phyloP scores from a whole-genome alignment of 208 protist species.

The Trypanosoma congolense region DNA sequence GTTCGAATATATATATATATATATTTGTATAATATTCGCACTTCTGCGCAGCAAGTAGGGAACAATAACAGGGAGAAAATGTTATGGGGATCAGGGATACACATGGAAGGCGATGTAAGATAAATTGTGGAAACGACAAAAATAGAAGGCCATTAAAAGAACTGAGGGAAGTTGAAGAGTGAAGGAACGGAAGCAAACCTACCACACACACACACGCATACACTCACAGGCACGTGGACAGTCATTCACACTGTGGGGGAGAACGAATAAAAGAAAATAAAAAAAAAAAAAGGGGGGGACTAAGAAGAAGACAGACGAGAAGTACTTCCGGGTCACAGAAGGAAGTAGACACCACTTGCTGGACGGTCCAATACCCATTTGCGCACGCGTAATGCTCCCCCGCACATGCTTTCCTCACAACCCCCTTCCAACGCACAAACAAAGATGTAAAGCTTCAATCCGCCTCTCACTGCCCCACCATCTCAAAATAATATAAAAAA shows the following conservation, averaged over 20 bases:
- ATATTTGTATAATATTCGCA: too few relatives aligned
- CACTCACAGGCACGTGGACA: background rate
- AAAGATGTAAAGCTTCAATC: too few relatives aligned
- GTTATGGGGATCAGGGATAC: too few relatives aligned
- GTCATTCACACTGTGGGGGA: background rate
- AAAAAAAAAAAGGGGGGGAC: background rate
- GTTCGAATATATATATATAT: too few relatives aligned
- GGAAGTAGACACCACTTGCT: background rate
- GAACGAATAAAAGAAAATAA: background rate
- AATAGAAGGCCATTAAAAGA: too few relatives aligned
- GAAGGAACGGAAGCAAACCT: background rate
- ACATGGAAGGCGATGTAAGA: too few relatives aligned
- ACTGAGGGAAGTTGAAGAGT: background rate
- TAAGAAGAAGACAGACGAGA: conserved; percentile 4
- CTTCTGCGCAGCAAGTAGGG: too few relatives aligned
- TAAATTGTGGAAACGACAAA: too few relatives aligned
- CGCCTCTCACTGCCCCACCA: background rate
- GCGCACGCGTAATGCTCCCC: background rate
- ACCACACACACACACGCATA: background rate
- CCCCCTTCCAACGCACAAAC: too few relatives aligned
- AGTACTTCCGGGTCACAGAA: background rate
- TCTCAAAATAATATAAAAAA: background rate
- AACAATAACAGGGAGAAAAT: too few relatives aligned
- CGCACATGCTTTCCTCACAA: too few relatives aligned
- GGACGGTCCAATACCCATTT: background rate